Evolutionary conservation across 495 filamentous ascomycete genomes (phyloP), one percentile per base, ranked within the genome.

Genomic region (Trichoderma erinaceum): DNA sequence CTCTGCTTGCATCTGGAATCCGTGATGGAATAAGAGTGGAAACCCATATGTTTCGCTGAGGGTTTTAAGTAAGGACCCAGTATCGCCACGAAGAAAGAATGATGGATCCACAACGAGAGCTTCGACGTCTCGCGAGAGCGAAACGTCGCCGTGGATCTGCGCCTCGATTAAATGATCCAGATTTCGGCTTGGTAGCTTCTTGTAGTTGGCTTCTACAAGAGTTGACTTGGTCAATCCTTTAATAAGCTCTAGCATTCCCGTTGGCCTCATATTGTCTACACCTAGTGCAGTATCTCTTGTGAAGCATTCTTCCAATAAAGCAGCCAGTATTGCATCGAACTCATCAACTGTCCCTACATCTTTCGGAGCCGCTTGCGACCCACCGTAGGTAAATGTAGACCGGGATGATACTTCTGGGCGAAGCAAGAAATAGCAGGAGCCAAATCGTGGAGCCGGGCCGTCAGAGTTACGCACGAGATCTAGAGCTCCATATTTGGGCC

Each of bases 401-500:
- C 68, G 48, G 15, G 25, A 18, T 16, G 65, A 63, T 21, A 69
- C 68, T 5, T 61, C 16, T 7, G 35, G 48, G 13, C 48, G 56
- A n/a, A 69, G 41, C 16, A 69, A 38, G 41, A 69, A 67, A 16
- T 18, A 69, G 58, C 68, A 67, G 0, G 68, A 69, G 32, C 68
- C 68, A 23, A 69, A 69, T 41, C 68, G 48, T 32, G 65, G 64
- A 4, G 68, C 68, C 8, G 68, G 68, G 32, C 68, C 68, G n/a
- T 69, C 68, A 3, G 65, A 50, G 18, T 35, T 58, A 15, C 68
- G 43, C 50, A 69, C 35, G 7, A 69, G 27, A 32, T 69, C 68
- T n/a, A 69, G 35, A 10, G 68, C 68, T 12, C 68, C 68, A 41
- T 69, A 69, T 56, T 69, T 69, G 7, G 68, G 68, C 8, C 68